These are phyloP conservation scores for Pseudogymnoascus sp. DNA, from an alignment of 2,329 filamentous ascomycete species.

Conservation along the genomic window DNA sequence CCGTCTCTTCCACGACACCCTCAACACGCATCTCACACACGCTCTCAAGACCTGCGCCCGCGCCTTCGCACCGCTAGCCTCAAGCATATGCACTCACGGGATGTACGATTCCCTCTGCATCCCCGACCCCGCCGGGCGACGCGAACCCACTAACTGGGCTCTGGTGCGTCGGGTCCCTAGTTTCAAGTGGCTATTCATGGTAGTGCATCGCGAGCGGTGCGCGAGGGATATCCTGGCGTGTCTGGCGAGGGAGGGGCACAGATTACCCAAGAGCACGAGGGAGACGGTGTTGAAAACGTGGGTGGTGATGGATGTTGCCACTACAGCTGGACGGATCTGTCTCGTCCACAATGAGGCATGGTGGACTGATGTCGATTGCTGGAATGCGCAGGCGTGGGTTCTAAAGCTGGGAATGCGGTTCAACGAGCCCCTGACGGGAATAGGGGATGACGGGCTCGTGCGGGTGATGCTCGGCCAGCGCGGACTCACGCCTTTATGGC, in stretches of 20 bases:
- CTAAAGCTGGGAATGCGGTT: conserved; percentile 66
- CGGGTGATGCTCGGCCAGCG: conserved; percentile 53
- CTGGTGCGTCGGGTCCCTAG: conserved; percentile 48
- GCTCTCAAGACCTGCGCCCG: conserved; percentile 49
- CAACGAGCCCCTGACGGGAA: conserved; percentile 51
- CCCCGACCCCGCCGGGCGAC: conserved; percentile 47
- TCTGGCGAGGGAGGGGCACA: conserved; percentile 50
- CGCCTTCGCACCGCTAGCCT: conserved; percentile 46
- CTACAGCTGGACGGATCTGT: conserved; percentile 44
- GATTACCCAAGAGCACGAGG: conserved; percentile 41
- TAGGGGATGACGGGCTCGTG: conserved; percentile 41
- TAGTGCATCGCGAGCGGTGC: conserved; percentile 48
- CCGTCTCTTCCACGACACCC: conserved; percentile 50
- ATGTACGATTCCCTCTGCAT: conserved; percentile 51
- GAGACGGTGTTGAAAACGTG: conserved; percentile 57
- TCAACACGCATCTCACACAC: conserved; percentile 52
- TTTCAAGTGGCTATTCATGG: conserved; percentile 60
- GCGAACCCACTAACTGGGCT: conserved; percentile 20
- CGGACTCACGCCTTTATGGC: conserved; percentile 47
- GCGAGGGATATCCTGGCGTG: conserved; percentile 54
- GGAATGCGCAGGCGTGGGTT: conserved; percentile 55
- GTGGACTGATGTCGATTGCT: conserved; percentile 53
- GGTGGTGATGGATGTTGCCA: conserved; percentile 61
- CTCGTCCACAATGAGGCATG: conserved; percentile 44
- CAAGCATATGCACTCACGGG: conserved; percentile 50